phyloP scores from a whole-genome alignment of 805 yeast genomes.

The Maudiozyma turicensis region DNA sequence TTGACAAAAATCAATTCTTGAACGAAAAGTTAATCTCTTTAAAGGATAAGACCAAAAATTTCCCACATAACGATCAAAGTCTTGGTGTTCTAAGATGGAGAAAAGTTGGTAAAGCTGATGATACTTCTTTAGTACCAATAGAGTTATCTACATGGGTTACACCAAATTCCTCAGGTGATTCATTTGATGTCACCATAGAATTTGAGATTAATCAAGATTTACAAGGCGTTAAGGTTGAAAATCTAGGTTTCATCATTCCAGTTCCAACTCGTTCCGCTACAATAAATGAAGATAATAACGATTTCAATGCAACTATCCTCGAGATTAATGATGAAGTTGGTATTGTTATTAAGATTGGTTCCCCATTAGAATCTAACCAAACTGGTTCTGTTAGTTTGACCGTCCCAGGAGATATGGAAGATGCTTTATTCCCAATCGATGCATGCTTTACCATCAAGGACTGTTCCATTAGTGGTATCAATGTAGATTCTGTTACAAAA shows the following conservation, averaged over 20 bases:
- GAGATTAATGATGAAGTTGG: slow-evolving; percentile 57
- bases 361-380: slow-evolving; percentile 38
- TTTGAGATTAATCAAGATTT: slow-evolving; percentile 56
- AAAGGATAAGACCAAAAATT: slow-evolving; percentile 67
- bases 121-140: slow-evolving; percentile 49
- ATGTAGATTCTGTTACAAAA: slow-evolving; percentile 47
- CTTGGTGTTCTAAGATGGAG: slow-evolving; percentile 93
- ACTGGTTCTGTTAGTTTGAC: slow-evolving; percentile 74
- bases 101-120: slow-evolving; percentile 54
- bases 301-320: slow-evolving; percentile 44
- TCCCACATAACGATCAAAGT: slow-evolving; percentile 86
- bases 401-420: slow-evolving; percentile 68
- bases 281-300: slow-evolving; percentile 40
- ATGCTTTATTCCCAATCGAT: slow-evolving; percentile 80
- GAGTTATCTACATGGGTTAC: slow-evolving; percentile 79
- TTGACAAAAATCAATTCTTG: slow-evolving; percentile 66
- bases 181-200: slow-evolving; percentile 74
- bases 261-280: slow-evolving; percentile 47
- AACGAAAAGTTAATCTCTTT: slow-evolving; percentile 51
- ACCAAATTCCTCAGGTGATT: slow-evolving; percentile 36
- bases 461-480: slow-evolving; percentile 47
- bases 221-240: slow-evolving; percentile 30
- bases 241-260: slow-evolving; percentile 53
- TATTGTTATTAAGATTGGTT: slow-evolving; percentile 51
- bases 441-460: slow-evolving; percentile 43